Percentiles rank a stretch among this genome's conserved stretches.
Conservation (phyloP, 2,329 filamentous ascomycete species). For the Arthrobotrys sinensis region DNA sequence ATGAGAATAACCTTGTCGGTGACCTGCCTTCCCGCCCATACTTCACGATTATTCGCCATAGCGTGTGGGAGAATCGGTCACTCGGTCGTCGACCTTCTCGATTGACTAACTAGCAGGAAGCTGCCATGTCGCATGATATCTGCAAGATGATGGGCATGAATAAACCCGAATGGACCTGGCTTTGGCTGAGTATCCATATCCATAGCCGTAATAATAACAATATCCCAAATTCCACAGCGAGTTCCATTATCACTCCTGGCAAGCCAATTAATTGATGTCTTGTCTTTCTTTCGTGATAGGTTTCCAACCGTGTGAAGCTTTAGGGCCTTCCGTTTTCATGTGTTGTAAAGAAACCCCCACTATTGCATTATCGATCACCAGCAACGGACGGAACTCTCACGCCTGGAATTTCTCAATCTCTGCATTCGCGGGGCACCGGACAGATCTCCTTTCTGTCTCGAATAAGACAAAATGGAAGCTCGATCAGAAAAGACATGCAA, state of each 20-base stretch:
- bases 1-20: constrained; percentile 50
- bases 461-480: constrained; percentile 50
- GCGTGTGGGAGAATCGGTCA: constrained; percentile 28
- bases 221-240: constrained; percentile 2
- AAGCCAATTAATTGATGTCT: constrained; percentile 22
- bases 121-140: constrained; percentile 47
- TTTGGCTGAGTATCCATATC: constrained; percentile 2
- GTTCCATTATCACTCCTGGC: neutral
- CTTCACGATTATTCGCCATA: constrained; percentile 54
- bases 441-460: constrained; percentile 29
- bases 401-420: constrained; percentile 35
- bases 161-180: constrained; percentile 39
- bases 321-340: constrained; percentile 53
- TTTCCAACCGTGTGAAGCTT: constrained; percentile 15
- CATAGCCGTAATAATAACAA: constrained; percentile 1
- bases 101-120: constrained; percentile 42
- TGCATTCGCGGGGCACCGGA: constrained; percentile 42
- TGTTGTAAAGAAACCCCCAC: constrained; percentile 49
- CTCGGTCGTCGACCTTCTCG: constrained; percentile 47
- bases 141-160: constrained; percentile 59
- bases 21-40: constrained; percentile 59
- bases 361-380: constrained; percentile 31
- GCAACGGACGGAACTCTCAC: constrained; percentile 37
- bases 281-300: constrained; percentile 10
- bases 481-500: constrained; percentile 37